Evolutionary conservation across 2,329 filamentous ascomycete species (phyloP).

Genomic region (Salinomyces thailandicus): DNA sequence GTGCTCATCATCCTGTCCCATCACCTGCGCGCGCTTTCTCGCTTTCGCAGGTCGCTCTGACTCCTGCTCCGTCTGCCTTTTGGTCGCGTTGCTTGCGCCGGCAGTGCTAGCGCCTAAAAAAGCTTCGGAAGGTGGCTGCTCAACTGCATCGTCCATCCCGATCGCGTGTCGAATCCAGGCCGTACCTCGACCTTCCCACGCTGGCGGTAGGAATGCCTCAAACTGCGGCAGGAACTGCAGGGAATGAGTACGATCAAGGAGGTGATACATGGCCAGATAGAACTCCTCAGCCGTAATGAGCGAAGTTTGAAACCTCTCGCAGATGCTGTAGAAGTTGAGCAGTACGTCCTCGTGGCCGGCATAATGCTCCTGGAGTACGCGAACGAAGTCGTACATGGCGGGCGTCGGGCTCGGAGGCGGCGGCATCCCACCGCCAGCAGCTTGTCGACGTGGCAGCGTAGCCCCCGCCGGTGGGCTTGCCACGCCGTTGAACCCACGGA

Average conservation of each 20-base stretch:
- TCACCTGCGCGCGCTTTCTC: too few relatives aligned
- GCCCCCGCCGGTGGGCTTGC: too few relatives aligned
- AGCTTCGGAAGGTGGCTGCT: too few relatives aligned
- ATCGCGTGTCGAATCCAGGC: slow-evolving; percentile 4
- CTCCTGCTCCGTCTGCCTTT: neutral
- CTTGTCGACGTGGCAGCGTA: too few relatives aligned
- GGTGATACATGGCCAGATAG: neutral
- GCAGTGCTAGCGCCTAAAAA: too few relatives aligned
- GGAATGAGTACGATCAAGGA: neutral
- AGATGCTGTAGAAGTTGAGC: neutral
- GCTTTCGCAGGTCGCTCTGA: too few relatives aligned
- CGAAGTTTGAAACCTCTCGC: neutral
- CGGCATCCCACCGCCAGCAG: too few relatives aligned
- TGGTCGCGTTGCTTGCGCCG: too few relatives aligned
- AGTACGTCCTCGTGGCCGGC: neutral
- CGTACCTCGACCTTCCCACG: slow-evolving; percentile 4
- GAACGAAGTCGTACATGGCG: neutral
- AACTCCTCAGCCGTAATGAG: neutral
- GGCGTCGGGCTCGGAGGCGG: too few relatives aligned
- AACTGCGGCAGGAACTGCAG: slow-evolving; percentile 1
- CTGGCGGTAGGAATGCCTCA: slow-evolving; percentile 1
- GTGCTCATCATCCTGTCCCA: too few relatives aligned
- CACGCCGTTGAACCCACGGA: too few relatives aligned
- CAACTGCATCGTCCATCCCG: slow-evolving; percentile 1
- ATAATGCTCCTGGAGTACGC: neutral